phyloP scores from a whole-genome alignment of 148 eudicot genomes.

The Silene conica region DNA sequence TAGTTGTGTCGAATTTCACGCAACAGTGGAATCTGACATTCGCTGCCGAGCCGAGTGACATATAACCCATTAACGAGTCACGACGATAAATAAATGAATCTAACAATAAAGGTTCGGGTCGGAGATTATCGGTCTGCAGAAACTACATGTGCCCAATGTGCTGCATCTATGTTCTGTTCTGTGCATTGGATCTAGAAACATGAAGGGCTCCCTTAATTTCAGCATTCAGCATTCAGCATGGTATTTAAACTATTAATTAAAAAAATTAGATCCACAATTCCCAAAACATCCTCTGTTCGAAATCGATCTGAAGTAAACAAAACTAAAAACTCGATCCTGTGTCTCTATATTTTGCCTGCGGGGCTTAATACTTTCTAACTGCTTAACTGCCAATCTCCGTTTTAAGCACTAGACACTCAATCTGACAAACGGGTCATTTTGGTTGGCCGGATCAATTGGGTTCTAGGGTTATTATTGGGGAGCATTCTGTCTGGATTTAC shows the following conservation, averaged over 20 bases:
- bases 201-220: constrained; percentile 14
- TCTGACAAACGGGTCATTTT: background rate
- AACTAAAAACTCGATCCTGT: no score
- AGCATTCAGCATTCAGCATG: constrained; percentile 25
- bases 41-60: background rate
- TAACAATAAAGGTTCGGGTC: background rate
- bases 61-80: no score
- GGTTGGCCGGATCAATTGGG: background rate
- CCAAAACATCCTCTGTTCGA: constrained; percentile 19
- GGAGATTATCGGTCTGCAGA: constrained; percentile 12
- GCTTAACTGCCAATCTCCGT: constrained; percentile 2
- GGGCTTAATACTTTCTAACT: no score
- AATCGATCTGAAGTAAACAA: no score
- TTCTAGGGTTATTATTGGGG: background rate
- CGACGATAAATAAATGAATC: background rate
- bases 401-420: background rate
- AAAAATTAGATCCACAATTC: constrained; percentile 22
- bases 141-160: constrained; percentile 12
- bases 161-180: constrained; percentile 6
- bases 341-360: no score
- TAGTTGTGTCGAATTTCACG: background rate
- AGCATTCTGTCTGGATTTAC: background rate
- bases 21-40: background rate
- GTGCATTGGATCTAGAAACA: constrained; percentile 20
- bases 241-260: constrained; percentile 10